These are phyloP conservation scores for Skeletonema menzelii DNA, from an alignment of 108 stramenopile genomes.

Conservation along the genomic window DNA sequence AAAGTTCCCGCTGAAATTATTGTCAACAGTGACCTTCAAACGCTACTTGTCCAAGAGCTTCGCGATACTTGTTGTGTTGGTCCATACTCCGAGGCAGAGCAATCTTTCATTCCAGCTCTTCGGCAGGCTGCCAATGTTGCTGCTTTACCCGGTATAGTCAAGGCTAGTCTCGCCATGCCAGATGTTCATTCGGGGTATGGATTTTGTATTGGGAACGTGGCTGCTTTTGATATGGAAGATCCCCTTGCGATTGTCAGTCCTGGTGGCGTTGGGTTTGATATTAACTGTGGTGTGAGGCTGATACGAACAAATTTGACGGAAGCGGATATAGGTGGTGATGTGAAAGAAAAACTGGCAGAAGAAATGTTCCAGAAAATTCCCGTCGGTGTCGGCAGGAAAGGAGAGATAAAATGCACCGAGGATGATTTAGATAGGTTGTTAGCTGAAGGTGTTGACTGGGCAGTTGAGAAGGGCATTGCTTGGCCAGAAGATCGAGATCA, in stretches of 20 bases:
- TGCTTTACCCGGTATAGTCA: conserved; percentile 82
- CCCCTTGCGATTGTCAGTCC: conserved; percentile 76
- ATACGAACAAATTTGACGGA: conserved; percentile 81
- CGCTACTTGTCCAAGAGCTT: conserved; percentile 68
- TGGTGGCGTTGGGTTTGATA: conserved; percentile 82
- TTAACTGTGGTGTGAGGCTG: conserved; percentile 87
- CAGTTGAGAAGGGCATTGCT: conserved; percentile 72
- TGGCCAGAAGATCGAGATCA: conserved; percentile 90
- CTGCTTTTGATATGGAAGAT: conserved; percentile 87
- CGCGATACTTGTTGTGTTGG: conserved; percentile 37
- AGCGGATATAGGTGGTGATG: conserved; percentile 51
- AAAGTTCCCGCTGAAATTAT: conserved; percentile 66
- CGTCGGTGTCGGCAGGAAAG: conserved; percentile 80
- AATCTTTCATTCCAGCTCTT: conserved; percentile 81
- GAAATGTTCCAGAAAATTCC: conserved; percentile 85
- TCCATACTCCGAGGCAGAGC: conserved; percentile 15
- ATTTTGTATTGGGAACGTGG: conserved; percentile 90
- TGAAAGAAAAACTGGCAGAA: conserved; percentile 65
- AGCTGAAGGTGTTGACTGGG: conserved; percentile 84
- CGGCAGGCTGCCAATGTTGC: conserved; percentile 85
- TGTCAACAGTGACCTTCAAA: conserved; percentile 61
- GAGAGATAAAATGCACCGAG: conserved; percentile 63
- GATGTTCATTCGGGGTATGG: conserved; percentile 89
- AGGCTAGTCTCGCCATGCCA: conserved; percentile 74
- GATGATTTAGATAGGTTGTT: conserved; percentile 69